Base-by-base conservation (phyloP, 257 asterid species). In the Cinchona pubescens region DNA sequence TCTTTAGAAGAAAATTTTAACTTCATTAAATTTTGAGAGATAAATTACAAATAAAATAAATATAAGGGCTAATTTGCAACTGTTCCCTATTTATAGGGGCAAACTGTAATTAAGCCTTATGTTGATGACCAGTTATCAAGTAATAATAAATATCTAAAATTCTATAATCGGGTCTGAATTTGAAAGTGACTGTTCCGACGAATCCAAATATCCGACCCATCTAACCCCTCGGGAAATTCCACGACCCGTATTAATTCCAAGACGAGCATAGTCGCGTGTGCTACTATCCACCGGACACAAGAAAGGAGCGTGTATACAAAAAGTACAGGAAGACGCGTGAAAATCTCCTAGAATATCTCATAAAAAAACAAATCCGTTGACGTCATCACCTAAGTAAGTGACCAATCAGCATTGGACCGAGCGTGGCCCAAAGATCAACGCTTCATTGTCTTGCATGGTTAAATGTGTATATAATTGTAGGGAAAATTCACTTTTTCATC, bases 361-460 rank as follows among this genome's bases (percentile, higher is more conserved):
- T 76, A 67, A 67, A 27, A 5, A 14, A 48, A 53, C 27, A 25
- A 51, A 56, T 25, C 59, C 21, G n/a, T 51, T 78, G 82, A 83
- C 75, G 87, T 83, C 85, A 83, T 67, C 74, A 77, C 77, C 76
- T 53, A 66, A 74, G 72, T 48, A 69, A 64, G 60, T 79, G 79
- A 74, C 78, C 78, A 73, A 69, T 83, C 82, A 49, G 64, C 35
- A 53, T 37, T 37, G 75, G 80, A 58, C 71, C 69, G 78, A 66
- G 69, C 73, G 68, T 25, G 76, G 64, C 83, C 81, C 85, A 73
- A 78, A 80, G 75, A 34, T 76, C 81, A 62, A 81, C 75, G 58
- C 58, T n/a, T 23, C 58, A 27, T 68, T 71, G 84, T 51, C 80
- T 72, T 56, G 76, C 84, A 45, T 82, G 66, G 84, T 65, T 64